Conservation (phyloP, 148 eudicot genomes). For the Fagopyrum tataricum region DNA sequence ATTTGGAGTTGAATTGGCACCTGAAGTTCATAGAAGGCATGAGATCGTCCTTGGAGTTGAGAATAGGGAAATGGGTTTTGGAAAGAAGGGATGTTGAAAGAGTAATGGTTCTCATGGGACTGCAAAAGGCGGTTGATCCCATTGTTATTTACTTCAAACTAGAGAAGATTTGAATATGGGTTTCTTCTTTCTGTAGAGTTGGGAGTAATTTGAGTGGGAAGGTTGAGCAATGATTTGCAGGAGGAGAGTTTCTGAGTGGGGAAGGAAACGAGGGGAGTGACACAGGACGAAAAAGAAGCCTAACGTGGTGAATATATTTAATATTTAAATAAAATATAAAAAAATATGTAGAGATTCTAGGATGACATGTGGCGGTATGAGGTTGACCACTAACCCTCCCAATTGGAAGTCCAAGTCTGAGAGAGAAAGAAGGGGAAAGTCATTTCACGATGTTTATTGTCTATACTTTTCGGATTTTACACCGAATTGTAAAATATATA, state of each 20-base stretch:
- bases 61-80: constrained; percentile 41
- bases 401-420: background rate
- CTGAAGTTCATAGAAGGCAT: constrained; percentile 13
- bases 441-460: background rate
- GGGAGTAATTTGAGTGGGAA: background rate
- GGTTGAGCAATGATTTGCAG: background rate
- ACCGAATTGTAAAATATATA: too few species aligned
- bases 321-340: background rate
- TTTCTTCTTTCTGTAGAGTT: background rate
- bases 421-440: background rate
- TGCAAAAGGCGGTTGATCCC: constrained; percentile 47
- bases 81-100: constrained; percentile 37
- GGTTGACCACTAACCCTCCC: constrained; percentile 3
- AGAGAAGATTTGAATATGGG: background rate
- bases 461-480: background rate
- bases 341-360: background rate
- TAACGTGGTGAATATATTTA: too few species aligned
- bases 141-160: constrained; percentile 13
- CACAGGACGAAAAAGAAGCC: too few species aligned
- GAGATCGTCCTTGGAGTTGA: constrained; percentile 20
- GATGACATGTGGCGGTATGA: background rate
- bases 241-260: background rate
- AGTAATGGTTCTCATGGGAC: constrained; percentile 22
- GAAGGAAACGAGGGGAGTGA: too few species aligned
- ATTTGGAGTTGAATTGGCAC: constrained; percentile 17